These are phyloP conservation scores for Nicotiana knightiana DNA, from an alignment of 257 asterid genomes.

Conservation along the genomic window DNA sequence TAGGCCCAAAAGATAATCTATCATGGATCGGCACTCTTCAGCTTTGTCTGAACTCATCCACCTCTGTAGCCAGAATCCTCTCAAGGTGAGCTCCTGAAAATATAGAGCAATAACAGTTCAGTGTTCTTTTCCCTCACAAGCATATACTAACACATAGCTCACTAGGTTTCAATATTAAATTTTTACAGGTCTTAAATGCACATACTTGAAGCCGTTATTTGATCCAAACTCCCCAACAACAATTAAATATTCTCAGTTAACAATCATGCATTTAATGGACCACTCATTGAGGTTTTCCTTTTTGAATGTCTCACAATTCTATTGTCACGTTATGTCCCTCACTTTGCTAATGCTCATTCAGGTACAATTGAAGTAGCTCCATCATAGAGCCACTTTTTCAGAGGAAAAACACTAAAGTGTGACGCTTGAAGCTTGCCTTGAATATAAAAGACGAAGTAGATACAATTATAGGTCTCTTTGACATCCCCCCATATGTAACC, in stretches of 20 bases:
- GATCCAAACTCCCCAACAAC: background rate
- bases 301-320: background rate
- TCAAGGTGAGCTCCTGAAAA: slow-evolving; percentile 74
- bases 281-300: background rate
- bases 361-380: background rate
- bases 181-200: background rate
- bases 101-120: slow-evolving; percentile 1
- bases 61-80: slow-evolving; percentile 95
- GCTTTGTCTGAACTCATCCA: slow-evolving; percentile 67
- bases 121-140: background rate
- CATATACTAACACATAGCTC: background rate
- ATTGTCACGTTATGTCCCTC: background rate
- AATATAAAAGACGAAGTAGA: slow-evolving; percentile 81
- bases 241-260: background rate
- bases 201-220: background rate
- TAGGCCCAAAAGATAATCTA: slow-evolving; percentile 67
- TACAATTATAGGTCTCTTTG: slow-evolving; percentile 83
- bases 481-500: slow-evolving; percentile 99
- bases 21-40: slow-evolving; percentile 60
- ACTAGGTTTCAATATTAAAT: background rate
- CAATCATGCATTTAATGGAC: background rate
- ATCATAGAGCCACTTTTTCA: background rate
- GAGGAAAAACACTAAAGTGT: background rate
- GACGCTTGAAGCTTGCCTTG: slow-evolving; percentile 43
- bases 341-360: background rate